Evolutionary conservation across 116 monocot genomes (phyloP).

Genomic region (Trichopus zeylanicus): DNA sequence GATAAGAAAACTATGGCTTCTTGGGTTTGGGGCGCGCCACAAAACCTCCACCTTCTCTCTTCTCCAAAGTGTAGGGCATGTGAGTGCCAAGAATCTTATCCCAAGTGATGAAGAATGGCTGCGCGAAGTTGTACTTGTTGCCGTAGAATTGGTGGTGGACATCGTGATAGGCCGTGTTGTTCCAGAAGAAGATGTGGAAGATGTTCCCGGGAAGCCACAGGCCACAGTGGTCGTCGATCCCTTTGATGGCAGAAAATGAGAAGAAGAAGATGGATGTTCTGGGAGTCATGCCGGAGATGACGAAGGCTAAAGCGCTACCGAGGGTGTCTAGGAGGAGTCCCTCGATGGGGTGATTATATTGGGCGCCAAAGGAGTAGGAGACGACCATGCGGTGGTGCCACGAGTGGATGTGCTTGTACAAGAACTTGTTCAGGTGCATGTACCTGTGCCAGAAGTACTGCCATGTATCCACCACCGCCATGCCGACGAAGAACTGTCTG

Average conservation of each 20-base stretch:
- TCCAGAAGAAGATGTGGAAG: neutral
- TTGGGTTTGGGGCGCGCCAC: neutral
- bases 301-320: conserved; percentile 7
- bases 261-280: conserved; percentile 18
- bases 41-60: conserved; percentile 2
- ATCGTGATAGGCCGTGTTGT: neutral
- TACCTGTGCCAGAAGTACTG: conserved; percentile 4
- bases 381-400: neutral
- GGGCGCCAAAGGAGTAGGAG: neutral
- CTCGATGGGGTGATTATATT: conserved; percentile 16
- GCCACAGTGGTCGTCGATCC: conserved; percentile 5
- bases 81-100: no score
- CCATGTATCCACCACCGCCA: conserved; percentile 7
- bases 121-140: conserved; percentile 1
- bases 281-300: conserved; percentile 7
- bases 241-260: conserved; percentile 14
- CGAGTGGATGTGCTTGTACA: conserved; percentile 9
- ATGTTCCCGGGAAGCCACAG: neutral
- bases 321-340: conserved; percentile 10
- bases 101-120: neutral
- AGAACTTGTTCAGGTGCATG: conserved; percentile 19
- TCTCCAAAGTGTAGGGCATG: conserved; percentile 4
- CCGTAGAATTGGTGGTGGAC: neutral
- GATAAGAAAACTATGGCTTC: no score
- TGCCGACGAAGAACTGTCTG: conserved; percentile 10